A percentile compares a stretch with the other conserved stretches of the same genome.
These are phyloP conservation scores for Sphagnurus paluster DNA, from an alignment of 1,284 basidiomycete genomes.

Conservation along the genomic window DNA sequence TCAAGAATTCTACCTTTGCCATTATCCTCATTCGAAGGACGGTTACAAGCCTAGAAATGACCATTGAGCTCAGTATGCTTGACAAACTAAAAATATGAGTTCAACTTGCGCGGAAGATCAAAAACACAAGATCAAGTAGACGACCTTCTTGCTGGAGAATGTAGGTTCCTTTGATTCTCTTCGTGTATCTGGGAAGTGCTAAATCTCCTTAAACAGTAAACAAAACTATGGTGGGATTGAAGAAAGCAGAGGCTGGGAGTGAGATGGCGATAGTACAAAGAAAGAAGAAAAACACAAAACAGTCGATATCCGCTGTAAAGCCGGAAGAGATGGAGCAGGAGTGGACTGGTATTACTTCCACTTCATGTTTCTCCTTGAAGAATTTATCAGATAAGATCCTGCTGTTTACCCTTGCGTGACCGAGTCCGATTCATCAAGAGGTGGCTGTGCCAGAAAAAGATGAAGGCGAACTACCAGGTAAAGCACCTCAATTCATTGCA, in stretches of 20 bases:
- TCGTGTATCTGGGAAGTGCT: too few relatives aligned
- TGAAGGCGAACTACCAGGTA: slow-evolving; percentile 64
- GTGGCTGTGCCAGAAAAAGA: slow-evolving; percentile 41
- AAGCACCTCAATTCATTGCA: neutral
- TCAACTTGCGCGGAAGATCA: slow-evolving; percentile 86
- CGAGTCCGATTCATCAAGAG: neutral
- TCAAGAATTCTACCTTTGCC: too few relatives aligned
- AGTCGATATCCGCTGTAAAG: too few relatives aligned
- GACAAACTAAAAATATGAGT: slow-evolving; percentile 85
- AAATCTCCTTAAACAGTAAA: slow-evolving; percentile 38
- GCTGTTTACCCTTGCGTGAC: too few relatives aligned
- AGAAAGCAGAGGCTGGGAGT: slow-evolving; percentile 46
- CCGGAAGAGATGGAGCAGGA: slow-evolving; percentile 22
- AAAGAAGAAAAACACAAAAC: slow-evolving; percentile 26
- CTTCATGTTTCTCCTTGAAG: neutral
- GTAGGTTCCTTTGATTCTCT: too few relatives aligned
- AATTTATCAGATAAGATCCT: slow-evolving; percentile 7
- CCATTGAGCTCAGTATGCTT: slow-evolving; percentile 81
- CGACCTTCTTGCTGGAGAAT: slow-evolving; percentile 70
- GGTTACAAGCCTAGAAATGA: too few relatives aligned
- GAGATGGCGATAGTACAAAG: slow-evolving; percentile 38
- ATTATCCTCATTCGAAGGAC: too few relatives aligned
- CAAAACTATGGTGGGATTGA: slow-evolving; percentile 53
- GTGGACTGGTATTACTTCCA: slow-evolving; percentile 19
- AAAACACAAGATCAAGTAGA: slow-evolving; percentile 83